These are phyloP conservation scores for Bimuria novae-zelandiae DNA, from an alignment of 2,329 filamentous ascomycete species.

Conservation along the genomic window DNA sequence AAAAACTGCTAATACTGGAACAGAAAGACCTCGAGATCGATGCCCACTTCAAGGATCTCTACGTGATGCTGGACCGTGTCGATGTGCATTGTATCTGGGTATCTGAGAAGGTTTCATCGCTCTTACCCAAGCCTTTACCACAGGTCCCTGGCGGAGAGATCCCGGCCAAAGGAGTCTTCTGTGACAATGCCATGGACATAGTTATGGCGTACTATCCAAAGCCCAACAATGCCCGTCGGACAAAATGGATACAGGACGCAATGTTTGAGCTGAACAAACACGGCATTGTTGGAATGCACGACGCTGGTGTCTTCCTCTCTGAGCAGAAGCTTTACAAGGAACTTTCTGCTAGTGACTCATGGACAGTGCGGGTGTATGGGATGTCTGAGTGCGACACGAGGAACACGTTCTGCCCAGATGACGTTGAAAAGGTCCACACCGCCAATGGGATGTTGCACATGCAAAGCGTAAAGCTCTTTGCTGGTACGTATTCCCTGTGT, in stretches of 20 bases:
- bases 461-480: conserved; percentile 71
- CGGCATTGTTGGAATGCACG: conserved; percentile 71
- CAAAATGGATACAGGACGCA: conserved; percentile 61
- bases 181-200: conserved; percentile 73
- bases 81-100: conserved; percentile 75
- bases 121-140: conserved; percentile 58
- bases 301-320: conserved; percentile 64
- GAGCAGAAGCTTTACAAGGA: conserved; percentile 61
- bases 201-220: conserved; percentile 62
- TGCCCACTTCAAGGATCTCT: conserved; percentile 58
- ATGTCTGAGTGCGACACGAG: conserved; percentile 70
- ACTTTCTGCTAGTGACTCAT: conserved; percentile 57
- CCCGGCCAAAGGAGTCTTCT: conserved; percentile 70
- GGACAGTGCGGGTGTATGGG: conserved; percentile 67
- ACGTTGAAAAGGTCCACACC: conserved; percentile 52
- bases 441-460: conserved; percentile 60
- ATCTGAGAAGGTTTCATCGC: conserved; percentile 64
- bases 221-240: conserved; percentile 59
- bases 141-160: conserved; percentile 67
- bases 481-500: conserved; percentile 51
- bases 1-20: neutral
- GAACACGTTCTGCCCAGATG: conserved; percentile 66
- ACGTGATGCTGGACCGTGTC: conserved; percentile 71
- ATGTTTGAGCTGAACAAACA: conserved; percentile 66
- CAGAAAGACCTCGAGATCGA: conserved; percentile 62